Evolutionary conservation across 345 rosid genomes (phyloP).

Genomic region (Aquilaria malaccensis): DNA sequence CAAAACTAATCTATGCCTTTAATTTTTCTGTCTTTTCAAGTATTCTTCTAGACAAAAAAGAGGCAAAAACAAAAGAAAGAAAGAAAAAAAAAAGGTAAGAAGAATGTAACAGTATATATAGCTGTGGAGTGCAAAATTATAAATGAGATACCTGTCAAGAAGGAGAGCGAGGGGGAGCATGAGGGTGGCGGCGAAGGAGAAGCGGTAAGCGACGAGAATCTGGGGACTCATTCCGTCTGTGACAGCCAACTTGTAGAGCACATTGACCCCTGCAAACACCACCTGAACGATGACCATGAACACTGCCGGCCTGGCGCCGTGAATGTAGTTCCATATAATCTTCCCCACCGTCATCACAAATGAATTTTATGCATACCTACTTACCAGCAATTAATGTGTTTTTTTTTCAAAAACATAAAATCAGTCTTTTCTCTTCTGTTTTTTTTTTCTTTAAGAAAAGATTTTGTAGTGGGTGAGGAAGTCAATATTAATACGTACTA

Average conservation of each 20-base stretch:
- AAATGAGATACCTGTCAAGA: conserved; percentile 25
- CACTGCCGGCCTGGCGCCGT: conserved; percentile 13
- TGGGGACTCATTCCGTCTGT: conserved; percentile 32
- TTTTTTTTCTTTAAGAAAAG: too few relatives aligned
- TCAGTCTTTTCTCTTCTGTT: too few relatives aligned
- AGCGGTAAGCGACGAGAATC: conserved; percentile 31
- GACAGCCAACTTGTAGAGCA: conserved; percentile 28
- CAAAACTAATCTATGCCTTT: too few relatives aligned
- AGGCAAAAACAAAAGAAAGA: conserved; percentile 2
- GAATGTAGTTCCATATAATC: background rate
- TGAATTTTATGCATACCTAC: too few relatives aligned
- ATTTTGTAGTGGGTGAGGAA: too few relatives aligned
- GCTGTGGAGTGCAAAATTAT: background rate
- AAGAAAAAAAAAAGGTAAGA: background rate
- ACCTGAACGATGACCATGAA: conserved; percentile 31
- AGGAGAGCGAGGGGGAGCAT: conserved; percentile 29
- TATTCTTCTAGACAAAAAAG: too few relatives aligned
- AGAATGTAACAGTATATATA: background rate
- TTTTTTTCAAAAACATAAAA: too few relatives aligned
- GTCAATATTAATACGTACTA: too few relatives aligned
- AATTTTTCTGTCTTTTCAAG: too few relatives aligned
- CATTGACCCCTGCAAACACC: conserved; percentile 22
- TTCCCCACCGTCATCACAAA: too few relatives aligned
- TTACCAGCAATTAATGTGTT: too few relatives aligned
- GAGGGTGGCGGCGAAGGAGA: conserved; percentile 23